Evolutionary conservation across 2,329 filamentous ascomycete genomes (phyloP).

Genomic region (Coniella lustricola): DNA sequence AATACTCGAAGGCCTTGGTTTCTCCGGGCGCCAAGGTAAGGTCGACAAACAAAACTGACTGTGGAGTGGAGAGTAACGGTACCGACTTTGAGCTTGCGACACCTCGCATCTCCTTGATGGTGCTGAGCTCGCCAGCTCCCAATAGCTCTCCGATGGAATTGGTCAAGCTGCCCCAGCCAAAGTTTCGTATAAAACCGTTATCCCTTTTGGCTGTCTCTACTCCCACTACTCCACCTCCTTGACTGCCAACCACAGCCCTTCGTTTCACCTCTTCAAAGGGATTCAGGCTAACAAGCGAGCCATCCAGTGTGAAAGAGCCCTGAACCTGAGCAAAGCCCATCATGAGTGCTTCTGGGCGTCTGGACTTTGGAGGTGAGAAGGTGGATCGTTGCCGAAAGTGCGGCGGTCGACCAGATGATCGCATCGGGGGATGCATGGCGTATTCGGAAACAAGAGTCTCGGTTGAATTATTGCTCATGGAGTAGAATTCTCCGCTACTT

Average conservation of each 20-base stretch:
- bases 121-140: slow-evolving; percentile 81
- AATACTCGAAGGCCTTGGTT: slow-evolving; percentile 79
- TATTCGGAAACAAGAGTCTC: slow-evolving; percentile 93
- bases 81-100: slow-evolving; percentile 80
- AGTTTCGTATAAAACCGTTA: slow-evolving; percentile 71
- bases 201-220: slow-evolving; percentile 67
- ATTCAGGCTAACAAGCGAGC: slow-evolving; percentile 79
- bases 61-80: slow-evolving; percentile 86
- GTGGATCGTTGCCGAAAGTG: slow-evolving; percentile 42
- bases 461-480: slow-evolving; percentile 87
- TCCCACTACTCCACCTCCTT: slow-evolving; percentile 80
- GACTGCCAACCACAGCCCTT: slow-evolving; percentile 81
- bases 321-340: slow-evolving; percentile 97
- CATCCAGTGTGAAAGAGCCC: slow-evolving; percentile 86
- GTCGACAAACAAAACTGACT: slow-evolving; percentile 94
- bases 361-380: slow-evolving; percentile 35
- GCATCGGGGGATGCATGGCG: slow-evolving; percentile 43
- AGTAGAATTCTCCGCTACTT: slow-evolving; percentile 92
- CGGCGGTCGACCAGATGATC: slow-evolving; percentile 32
- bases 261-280: slow-evolving; percentile 95
- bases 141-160: slow-evolving; percentile 83
- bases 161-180: slow-evolving; percentile 84
- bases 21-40: slow-evolving; percentile 81
- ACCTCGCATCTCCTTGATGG: slow-evolving; percentile 90
- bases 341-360: slow-evolving; percentile 73